Evolutionary conservation across 164 flowering plant genomes (phyloP).

Genomic region (Magnolia kwangsiensis): DNA sequence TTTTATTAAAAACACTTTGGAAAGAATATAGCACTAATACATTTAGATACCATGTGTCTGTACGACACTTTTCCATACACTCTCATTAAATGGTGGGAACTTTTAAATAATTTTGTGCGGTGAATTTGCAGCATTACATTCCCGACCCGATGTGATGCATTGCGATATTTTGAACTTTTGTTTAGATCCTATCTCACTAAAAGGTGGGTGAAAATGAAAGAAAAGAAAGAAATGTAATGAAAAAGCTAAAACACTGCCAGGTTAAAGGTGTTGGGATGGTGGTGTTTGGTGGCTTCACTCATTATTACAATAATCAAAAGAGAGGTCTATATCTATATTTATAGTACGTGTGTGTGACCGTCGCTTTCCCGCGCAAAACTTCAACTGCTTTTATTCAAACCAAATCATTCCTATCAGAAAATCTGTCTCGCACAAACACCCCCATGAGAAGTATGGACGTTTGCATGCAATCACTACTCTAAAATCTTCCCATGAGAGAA

Average conservation of each 20-base stretch:
- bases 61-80: not conserved
- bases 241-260: not conserved
- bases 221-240: constrained; percentile 5
- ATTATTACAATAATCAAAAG: constrained; percentile 50
- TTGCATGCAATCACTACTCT: constrained; percentile 34
- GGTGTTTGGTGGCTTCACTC: constrained; percentile 30
- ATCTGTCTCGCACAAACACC: constrained; percentile 51
- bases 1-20: no score
- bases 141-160: not conserved
- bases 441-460: constrained; percentile 20
- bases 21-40: no score
- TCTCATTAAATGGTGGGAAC: not conserved
- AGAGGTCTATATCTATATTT: constrained; percentile 2
- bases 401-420: constrained; percentile 56
- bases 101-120: not conserved
- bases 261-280: not conserved
- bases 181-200: constrained; percentile 7
- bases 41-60: not conserved
- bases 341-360: constrained; percentile 2
- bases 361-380: constrained; percentile 33
- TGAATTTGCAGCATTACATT: not conserved
- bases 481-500: not conserved
- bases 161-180: not conserved
- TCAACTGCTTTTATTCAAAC: constrained; percentile 26
- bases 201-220: constrained; percentile 31